Conservation (phyloP, 176 grass and related monocot species). For the Guadua angustifolia region DNA sequence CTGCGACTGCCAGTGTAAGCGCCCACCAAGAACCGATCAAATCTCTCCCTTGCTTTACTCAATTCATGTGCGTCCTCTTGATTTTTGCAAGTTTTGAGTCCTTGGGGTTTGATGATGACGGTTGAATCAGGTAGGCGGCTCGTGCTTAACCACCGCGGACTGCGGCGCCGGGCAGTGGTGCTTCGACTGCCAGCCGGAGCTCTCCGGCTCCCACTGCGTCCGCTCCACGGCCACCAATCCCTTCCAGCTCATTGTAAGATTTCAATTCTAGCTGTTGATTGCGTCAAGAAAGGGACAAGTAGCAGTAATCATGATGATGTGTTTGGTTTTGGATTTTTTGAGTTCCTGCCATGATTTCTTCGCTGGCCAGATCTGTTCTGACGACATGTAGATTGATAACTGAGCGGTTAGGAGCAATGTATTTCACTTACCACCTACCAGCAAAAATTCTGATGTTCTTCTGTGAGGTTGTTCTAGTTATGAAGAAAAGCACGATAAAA, state of each 20-base stretch:
- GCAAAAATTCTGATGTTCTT: background rate
- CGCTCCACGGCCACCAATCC: constrained; percentile 61
- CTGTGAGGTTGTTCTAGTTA: background rate
- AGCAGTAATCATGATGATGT: background rate
- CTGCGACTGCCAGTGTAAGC: constrained; percentile 52
- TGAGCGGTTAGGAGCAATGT: background rate
- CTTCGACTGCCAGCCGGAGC: constrained; percentile 68
- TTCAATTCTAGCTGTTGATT: background rate
- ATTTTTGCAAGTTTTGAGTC: constrained; percentile 10
- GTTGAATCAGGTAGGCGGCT: constrained; percentile 53
- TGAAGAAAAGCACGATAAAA: background rate
- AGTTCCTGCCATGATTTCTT: background rate
- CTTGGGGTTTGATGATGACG: background rate
- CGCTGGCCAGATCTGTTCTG: background rate
- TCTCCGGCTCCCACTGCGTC: constrained; percentile 71
- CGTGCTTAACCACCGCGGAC: constrained; percentile 60
- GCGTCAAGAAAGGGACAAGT: background rate
- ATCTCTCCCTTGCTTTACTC: background rate
- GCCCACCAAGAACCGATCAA: constrained; percentile 9
- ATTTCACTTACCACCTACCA: background rate
- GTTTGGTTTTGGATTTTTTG: background rate
- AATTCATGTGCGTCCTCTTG: background rate
- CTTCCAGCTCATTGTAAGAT: constrained; percentile 74
- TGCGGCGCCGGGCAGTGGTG: constrained; percentile 86
- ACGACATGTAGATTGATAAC: background rate